phyloP scores from a whole-genome alignment of 768 basidiomycete genomes.

The Mycena albidolilacea region DNA sequence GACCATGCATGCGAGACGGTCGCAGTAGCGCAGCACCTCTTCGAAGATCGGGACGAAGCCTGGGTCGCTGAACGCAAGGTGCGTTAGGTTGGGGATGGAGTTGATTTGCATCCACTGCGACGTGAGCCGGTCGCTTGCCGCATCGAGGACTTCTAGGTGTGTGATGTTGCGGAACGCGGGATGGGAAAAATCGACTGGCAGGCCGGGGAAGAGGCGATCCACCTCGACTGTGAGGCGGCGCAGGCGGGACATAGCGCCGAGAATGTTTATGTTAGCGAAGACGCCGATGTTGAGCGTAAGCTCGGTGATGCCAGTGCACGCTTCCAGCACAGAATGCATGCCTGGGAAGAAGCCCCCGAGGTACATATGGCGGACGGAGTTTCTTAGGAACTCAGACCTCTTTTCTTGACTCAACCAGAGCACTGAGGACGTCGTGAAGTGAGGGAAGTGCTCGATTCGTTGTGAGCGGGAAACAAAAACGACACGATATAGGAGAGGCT shows the following conservation, averaged over 20 bases:
- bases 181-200: neutral
- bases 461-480: neutral
- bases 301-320: neutral
- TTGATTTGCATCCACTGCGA: neutral
- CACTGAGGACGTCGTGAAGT: neutral
- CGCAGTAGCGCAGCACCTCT: neutral
- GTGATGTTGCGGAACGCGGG: conserved; percentile 12
- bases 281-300: neutral
- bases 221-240: conserved; percentile 6
- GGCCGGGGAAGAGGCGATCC: neutral
- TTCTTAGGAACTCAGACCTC: neutral
- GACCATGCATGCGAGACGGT: neutral
- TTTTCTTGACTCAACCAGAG: neutral
- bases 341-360: neutral
- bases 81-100: conserved; percentile 11
- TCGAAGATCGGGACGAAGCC: neutral
- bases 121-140: neutral
- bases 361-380: neutral
- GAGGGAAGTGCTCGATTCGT: neutral
- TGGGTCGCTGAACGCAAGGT: conserved; percentile 1
- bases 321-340: neutral
- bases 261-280: no score
- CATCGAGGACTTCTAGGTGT: conserved; percentile 7
- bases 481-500: neutral
- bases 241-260: neutral